A percentile compares a stretch with the other conserved stretches of the same genome.
Conservation (phyloP, 2,329 filamentous ascomycete species). For the Penicillium hesseltinei region DNA sequence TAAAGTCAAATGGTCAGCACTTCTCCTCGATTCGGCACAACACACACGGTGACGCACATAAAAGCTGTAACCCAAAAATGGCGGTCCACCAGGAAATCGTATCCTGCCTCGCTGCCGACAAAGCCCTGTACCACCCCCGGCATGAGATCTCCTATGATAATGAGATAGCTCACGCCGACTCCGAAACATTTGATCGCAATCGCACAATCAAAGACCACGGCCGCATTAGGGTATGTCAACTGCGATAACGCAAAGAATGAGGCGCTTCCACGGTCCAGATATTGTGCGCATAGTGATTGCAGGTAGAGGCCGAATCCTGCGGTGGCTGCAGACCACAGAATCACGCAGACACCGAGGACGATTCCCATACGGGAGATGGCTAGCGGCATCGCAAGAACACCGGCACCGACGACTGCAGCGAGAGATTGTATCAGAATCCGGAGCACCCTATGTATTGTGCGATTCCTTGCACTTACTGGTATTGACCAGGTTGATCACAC, state of each 20-base stretch:
- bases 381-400: slow-evolving; percentile 91
- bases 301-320: slow-evolving; percentile 93
- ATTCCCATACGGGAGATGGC: slow-evolving; percentile 96
- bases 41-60: slow-evolving; percentile 56
- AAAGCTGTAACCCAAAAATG: slow-evolving; percentile 98
- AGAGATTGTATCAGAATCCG: slow-evolving; percentile 12
- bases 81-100: slow-evolving; percentile 78
- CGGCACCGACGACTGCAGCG: slow-evolving; percentile 77
- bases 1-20: slow-evolving; percentile 32
- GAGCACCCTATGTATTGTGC: neutral
- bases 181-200: slow-evolving; percentile 99
- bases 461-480: slow-evolving; percentile 65
- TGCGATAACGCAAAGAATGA: slow-evolving; percentile 98
- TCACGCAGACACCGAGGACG: slow-evolving; percentile 74
- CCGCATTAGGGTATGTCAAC: slow-evolving; percentile 92
- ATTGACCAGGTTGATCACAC: slow-evolving; percentile 92
- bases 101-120: slow-evolving; percentile 58
- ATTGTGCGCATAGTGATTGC: slow-evolving; percentile 87
- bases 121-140: slow-evolving; percentile 88
- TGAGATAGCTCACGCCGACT: slow-evolving; percentile 94
- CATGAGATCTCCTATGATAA: slow-evolving; percentile 98
- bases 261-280: slow-evolving; percentile 81
- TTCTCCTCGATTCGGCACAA: neutral
- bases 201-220: slow-evolving; percentile 90
- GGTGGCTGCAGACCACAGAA: slow-evolving; percentile 86